Evolutionary conservation across 208 protist genomes (phyloP).

Genomic region (Crithidia fasciculata): DNA sequence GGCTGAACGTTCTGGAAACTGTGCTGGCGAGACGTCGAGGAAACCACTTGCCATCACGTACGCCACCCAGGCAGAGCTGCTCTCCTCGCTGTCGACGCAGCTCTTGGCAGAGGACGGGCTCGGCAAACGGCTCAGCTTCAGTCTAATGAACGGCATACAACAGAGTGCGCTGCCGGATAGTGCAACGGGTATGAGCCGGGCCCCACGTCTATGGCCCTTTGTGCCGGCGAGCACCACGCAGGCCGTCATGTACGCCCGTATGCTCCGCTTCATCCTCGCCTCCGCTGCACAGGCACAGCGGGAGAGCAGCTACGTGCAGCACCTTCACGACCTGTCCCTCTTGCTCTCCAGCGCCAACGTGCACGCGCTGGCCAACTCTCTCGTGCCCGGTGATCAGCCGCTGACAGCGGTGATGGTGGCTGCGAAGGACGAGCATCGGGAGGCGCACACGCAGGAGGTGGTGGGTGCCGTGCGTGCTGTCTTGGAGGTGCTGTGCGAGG

Average conservation of each 20-base stretch:
- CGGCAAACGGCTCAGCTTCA: conserved; percentile 23
- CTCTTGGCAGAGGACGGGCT: conserved; percentile 17
- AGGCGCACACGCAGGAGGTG: conserved; percentile 21
- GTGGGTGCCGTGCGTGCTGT: conserved; percentile 40
- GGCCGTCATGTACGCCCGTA: conserved; percentile 48
- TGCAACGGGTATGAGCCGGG: not conserved
- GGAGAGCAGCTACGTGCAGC: conserved; percentile 13
- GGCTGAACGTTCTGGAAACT: not conserved
- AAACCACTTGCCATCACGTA: conserved; percentile 10
- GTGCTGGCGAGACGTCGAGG: not conserved
- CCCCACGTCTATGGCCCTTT: conserved; percentile 9
- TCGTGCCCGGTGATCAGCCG: conserved; percentile 48
- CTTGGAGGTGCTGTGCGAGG: conserved; percentile 40
- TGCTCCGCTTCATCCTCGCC: conserved; percentile 43
- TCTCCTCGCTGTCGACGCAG: conserved; percentile 21
- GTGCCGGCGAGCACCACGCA: conserved; percentile 40
- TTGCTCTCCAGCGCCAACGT: conserved; percentile 50
- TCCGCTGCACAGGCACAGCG: conserved; percentile 19
- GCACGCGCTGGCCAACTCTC: conserved; percentile 56
- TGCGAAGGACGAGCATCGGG: conserved; percentile 34
- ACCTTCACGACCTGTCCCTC: conserved; percentile 40
- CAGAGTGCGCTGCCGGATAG: not conserved
- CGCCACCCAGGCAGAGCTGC: conserved; percentile 28
- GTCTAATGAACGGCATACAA: conserved; percentile 18
- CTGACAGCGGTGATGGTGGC: conserved; percentile 59